Base-by-base conservation (phyloP, 257 asterid genomes). In the Plantago ovata region DNA sequence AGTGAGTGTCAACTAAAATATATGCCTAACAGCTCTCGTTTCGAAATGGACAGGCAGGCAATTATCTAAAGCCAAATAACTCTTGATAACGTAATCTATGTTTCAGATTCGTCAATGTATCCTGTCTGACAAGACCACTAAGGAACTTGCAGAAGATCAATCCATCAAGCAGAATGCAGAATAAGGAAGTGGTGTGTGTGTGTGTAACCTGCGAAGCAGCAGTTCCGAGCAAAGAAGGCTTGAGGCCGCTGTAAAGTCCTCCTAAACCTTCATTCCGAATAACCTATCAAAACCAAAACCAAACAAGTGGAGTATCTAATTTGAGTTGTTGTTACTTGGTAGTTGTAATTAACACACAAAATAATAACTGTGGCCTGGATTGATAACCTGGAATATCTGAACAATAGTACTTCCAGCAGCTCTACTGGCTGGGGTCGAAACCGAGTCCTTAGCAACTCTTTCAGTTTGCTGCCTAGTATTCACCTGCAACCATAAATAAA, bases 391-490 rank as follows among this genome's bases (percentile, higher is more conserved):
- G 59, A 77, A 61, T 56, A 84, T 81, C 55, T 80, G 95, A 68
- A 80, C 42, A 69, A 90, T 79, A 20, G 84, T 75, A 61, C 73
- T 69, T 15, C 80, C 77, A 3, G 64, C 41, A 53, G 71, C 58
- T 14, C 15, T 59, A 13, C 64, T 41, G n/a, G 67, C 19, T 7
- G 75, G 38, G 13, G 79, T 56, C 32, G 62, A 48, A 61, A 42
- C 40, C 0, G 80, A 40, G 46, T 46, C 66, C 78, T 83, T 84
- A 36, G 89, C 81, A 47, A 84, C 75, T 76, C 97, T 76, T 68
- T 90, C 97, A 0, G 97, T 90, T 63, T 90, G 97, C 79, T 90
- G 97, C 45, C 97, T 82, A 14, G 97, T 90, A 61, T 90, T 90
- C 75, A 89, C 94, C 95, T 88, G 79, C 66, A 60, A 43, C 13